phyloP scores from a whole-genome alignment of 352 stramenopile species.

The Globisporangium cederbergense region DNA sequence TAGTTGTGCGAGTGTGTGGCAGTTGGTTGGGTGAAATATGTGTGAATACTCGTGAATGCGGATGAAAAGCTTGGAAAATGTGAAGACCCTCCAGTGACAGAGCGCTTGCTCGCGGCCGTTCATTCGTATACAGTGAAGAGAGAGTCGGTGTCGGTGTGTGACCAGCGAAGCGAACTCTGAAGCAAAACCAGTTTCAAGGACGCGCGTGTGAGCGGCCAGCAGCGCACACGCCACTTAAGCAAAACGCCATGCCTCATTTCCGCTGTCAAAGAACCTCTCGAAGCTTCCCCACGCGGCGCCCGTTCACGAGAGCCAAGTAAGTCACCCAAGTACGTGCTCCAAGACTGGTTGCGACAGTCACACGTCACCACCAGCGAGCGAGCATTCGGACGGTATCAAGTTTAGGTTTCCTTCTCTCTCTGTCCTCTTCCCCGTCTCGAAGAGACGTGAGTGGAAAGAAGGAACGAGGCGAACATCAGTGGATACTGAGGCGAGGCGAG shows the following conservation, averaged over 20 bases:
- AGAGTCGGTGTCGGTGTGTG: slow-evolving; percentile 1
- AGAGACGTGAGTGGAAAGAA: neutral
- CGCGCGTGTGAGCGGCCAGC: neutral
- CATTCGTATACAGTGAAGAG: slow-evolving; percentile 2
- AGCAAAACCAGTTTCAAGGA: slow-evolving; percentile 2
- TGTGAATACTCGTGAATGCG: neutral
- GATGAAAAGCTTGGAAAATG: slow-evolving; percentile 4
- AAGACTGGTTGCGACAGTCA: slow-evolving; percentile 1
- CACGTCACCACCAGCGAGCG: neutral
- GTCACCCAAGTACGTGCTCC: neutral
- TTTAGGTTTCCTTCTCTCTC: neutral
- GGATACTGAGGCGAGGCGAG: neutral
- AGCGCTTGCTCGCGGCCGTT: neutral
- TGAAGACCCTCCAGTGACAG: neutral
- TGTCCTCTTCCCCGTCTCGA: neutral
- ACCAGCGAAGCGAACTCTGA: slow-evolving; percentile 8
- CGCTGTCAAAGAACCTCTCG: neutral
- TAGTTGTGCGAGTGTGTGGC: neutral
- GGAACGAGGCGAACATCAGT: neutral
- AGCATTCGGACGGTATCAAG: neutral
- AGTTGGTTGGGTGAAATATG: neutral
- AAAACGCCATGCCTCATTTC: neutral
- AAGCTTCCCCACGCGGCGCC: neutral
- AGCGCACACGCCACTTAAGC: slow-evolving; percentile 6
- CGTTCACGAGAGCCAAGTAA: neutral